Conservation (phyloP, 768 basidiomycete genomes). For the Lentinula sp. region DNA sequence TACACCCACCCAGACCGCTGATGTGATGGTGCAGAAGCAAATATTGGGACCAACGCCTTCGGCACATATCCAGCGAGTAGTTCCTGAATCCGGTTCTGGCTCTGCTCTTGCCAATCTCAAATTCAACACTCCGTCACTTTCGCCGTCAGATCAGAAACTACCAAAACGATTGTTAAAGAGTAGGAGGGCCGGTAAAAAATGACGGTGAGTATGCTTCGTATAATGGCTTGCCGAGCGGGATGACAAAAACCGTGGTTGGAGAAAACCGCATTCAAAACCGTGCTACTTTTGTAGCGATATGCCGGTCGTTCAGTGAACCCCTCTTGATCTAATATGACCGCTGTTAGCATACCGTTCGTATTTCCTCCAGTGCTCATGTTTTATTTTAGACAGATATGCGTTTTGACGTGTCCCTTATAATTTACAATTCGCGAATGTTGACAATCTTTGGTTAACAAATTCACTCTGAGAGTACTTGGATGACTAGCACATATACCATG, state of each 20-base stretch:
- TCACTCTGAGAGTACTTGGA: too few species aligned
- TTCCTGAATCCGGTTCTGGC: neutral
- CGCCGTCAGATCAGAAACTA: neutral
- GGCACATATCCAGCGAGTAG: neutral
- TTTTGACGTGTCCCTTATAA: too few species aligned
- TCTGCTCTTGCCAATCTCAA: neutral
- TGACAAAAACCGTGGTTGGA: slow-evolving; percentile 78
- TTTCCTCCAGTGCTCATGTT: neutral
- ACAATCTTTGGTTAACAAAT: too few species aligned
- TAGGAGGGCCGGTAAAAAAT: slow-evolving; percentile 7
- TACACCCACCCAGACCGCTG: neutral
- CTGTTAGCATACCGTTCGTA: neutral
- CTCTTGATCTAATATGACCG: slow-evolving; percentile 95
- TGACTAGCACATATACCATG: neutral
- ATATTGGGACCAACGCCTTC: neutral
- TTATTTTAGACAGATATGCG: too few species aligned
- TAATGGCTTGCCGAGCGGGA: slow-evolving; percentile 21
- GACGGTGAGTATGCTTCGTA: neutral
- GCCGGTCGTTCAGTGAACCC: slow-evolving; percentile 48
- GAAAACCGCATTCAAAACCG: slow-evolving; percentile 39
- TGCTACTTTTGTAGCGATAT: slow-evolving; percentile 21
- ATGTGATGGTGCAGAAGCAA: neutral
- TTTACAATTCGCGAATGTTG: too few species aligned
- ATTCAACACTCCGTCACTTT: neutral
- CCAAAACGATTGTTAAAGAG: neutral